A percentile compares a stretch with the other conserved stretches of the same genome.
Evolutionary conservation across 192 early-diverging fungal genomes (phyloP).

Genomic region (Podila horticola): DNA sequence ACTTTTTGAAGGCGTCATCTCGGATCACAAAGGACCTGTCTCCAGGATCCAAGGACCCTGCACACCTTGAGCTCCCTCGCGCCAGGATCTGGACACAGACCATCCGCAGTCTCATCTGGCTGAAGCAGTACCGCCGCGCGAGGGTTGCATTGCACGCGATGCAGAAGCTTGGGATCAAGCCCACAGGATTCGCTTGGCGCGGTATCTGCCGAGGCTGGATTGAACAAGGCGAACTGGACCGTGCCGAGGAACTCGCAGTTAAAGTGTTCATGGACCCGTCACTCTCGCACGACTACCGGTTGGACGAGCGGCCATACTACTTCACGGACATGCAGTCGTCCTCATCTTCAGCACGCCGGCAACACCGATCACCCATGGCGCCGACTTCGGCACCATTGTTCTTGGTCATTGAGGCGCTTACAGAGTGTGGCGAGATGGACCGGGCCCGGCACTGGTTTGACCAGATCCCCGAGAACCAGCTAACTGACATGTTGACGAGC

Average conservation of each 20-base stretch:
- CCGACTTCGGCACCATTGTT: constrained; percentile 37
- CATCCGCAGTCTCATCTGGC: constrained; percentile 42
- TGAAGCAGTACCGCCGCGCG: constrained; percentile 42
- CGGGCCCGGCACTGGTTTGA: constrained; percentile 43
- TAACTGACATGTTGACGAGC: constrained; percentile 43
- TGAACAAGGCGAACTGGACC: constrained; percentile 39
- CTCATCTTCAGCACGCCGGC: neutral
- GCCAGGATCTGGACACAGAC: constrained; percentile 43
- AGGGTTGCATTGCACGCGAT: constrained; percentile 34
- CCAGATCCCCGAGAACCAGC: constrained; percentile 25
- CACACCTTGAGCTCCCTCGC: constrained; percentile 20
- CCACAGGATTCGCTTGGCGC: constrained; percentile 46
- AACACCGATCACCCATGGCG: constrained; percentile 39
- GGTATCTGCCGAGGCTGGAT: constrained; percentile 46
- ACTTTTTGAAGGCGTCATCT: constrained; percentile 34
- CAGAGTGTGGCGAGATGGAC: constrained; percentile 48
- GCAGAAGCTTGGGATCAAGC: constrained; percentile 40
- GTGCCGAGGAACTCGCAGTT: constrained; percentile 34
- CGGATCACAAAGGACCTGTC: neutral
- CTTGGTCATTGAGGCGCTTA: constrained; percentile 35
- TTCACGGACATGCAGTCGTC: constrained; percentile 21
- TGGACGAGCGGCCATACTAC: constrained; percentile 41
- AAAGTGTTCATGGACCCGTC: constrained; percentile 34
- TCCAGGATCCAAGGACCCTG: neutral
- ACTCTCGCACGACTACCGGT: constrained; percentile 31